Conservation (phyloP, 1,284 basidiomycete genomes). For the Sanguinoderma infundibulare region DNA sequence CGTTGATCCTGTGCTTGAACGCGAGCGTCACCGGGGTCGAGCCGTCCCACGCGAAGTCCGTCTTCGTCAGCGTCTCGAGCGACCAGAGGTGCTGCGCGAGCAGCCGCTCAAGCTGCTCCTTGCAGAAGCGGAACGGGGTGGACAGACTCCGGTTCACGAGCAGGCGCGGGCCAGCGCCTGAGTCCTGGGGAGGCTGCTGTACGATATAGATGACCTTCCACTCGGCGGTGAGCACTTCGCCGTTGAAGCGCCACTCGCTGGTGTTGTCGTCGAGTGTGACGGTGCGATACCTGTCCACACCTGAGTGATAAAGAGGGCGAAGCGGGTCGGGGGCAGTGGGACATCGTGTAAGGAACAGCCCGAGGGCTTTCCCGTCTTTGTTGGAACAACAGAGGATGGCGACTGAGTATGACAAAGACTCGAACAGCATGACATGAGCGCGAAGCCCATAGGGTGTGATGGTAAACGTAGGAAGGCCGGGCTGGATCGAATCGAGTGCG, state of each 20-base stretch:
- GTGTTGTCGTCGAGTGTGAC: not conserved
- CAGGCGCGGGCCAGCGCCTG: not conserved
- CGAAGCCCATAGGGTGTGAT: not conserved
- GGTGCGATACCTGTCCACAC: not conserved
- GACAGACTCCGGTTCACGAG: not conserved
- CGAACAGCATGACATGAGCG: not conserved
- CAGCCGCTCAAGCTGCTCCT: not conserved
- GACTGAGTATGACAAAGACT: not conserved
- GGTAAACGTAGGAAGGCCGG: not conserved
- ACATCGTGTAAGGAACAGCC: not conserved
- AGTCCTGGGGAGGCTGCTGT: not conserved
- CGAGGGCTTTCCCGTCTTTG: not conserved
- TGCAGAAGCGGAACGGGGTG: conserved; percentile 1
- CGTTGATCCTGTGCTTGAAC: conserved; percentile 1
- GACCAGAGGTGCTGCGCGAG: not conserved
- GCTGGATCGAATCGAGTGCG: not conserved
- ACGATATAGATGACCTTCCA: not conserved
- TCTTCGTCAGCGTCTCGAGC: not conserved
- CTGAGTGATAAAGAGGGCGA: not conserved
- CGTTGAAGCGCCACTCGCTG: not conserved
- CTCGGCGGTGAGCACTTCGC: not conserved
- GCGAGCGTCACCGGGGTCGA: not conserved
- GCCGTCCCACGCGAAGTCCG: not conserved
- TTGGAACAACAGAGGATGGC: not conserved
- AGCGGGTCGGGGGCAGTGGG: not conserved